Conservation (phyloP, 2,329 filamentous ascomycete species). For the Aphanoascus verrucosus region DNA sequence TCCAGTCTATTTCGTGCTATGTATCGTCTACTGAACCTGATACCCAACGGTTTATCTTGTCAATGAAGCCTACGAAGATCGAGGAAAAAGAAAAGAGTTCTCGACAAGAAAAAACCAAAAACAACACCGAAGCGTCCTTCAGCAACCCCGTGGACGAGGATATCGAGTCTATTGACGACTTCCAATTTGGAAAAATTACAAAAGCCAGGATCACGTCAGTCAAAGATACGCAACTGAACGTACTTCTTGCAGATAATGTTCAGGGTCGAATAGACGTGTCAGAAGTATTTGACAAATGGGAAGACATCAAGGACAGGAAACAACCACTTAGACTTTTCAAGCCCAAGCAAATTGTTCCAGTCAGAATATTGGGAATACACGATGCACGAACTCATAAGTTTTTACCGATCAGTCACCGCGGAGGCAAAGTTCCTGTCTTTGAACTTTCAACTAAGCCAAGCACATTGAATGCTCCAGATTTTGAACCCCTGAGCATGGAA, state of each 20-base stretch:
- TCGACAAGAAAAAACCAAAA: slow-evolving; percentile 28
- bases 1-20: slow-evolving; percentile 63
- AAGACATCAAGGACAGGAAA: slow-evolving; percentile 74
- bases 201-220: slow-evolving; percentile 73
- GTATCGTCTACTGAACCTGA: slow-evolving; percentile 62
- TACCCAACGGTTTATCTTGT: slow-evolving; percentile 58
- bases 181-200: slow-evolving; percentile 59
- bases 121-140: slow-evolving; percentile 24
- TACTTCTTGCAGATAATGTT: slow-evolving; percentile 73
- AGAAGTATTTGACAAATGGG: slow-evolving; percentile 78
- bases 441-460: slow-evolving; percentile 76
- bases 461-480: slow-evolving; percentile 41
- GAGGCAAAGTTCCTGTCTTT: slow-evolving; percentile 65
- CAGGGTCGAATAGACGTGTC: slow-evolving; percentile 91
- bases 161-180: slow-evolving; percentile 57
- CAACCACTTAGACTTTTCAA: slow-evolving; percentile 66
- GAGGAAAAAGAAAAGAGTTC: slow-evolving; percentile 40
- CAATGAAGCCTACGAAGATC: slow-evolving; percentile 43
- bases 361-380: slow-evolving; percentile 75
- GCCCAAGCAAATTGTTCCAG: slow-evolving; percentile 57
- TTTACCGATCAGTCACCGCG: slow-evolving; percentile 78
- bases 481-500: slow-evolving; percentile 58
- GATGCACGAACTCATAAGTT: slow-evolving; percentile 85
- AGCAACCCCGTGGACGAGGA: slow-evolving; percentile 55
- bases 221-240: slow-evolving; percentile 86